Evolutionary conservation across 352 stramenopile species (phyloP), one percentile per base, ranked within the genome.

Genomic region (Globisporangium cylindrosporum): DNA sequence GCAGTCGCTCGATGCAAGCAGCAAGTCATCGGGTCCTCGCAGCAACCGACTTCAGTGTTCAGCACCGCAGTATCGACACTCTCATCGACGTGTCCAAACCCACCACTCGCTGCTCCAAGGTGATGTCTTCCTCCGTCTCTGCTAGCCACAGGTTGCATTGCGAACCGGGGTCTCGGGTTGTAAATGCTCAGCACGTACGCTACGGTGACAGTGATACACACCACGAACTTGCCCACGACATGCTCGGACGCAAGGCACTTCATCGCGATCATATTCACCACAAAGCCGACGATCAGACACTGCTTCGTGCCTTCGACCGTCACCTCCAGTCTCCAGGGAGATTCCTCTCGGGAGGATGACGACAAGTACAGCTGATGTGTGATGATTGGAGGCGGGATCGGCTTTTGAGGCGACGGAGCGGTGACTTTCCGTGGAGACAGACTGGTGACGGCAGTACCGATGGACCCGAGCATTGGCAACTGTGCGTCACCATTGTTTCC

Each of bases 251-350:
- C 83, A 0, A 91, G 59, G 10, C 78, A 89, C 66, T 86, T 81
- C 43, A 93, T 75, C 4, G 85, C 82, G 56, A 90, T 74, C 14
- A 91, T 91, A 64, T 93, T 93, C 22, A 93, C 68, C 72, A 93
- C 82, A 48, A 93, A 90, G 27, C 85, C 81, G 3, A 90, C 72
- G 64, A 93, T 93, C 32, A 91, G 67, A 56, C 83, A 93, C 63
- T 88, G 81, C 64, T 93, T 89, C 29, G 74, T 82, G 12, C 85
- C 85, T 58, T 91, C 83, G 2, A 91, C 67, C 0, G 75, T 73
- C 53, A 93, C 34, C 22, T 91, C 67, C 2, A 93, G 70, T 46
- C 79, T 67, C 81, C 82, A 93, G 9, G 69, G 73, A 4, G 78
- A 84, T 20, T 22, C n/a, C 10, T 54, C 46, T 22, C 25, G 38